Conservation (phyloP, 441 rosid species). For the Dalechampia spathulata region DNA sequence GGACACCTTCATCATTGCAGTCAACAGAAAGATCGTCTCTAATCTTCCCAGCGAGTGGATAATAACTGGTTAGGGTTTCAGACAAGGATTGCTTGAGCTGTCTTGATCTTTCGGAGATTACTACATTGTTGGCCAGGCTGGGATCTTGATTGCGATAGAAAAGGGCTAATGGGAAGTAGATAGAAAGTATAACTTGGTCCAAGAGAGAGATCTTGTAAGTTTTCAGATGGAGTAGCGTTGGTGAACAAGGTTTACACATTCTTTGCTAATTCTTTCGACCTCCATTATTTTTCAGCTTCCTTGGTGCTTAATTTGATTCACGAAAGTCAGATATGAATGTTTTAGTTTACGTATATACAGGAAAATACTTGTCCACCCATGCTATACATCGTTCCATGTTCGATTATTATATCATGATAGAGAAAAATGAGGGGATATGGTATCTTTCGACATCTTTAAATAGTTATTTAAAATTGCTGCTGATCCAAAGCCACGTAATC, state of each 20-base stretch:
- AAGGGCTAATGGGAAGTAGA: not conserved
- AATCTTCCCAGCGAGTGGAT: not conserved
- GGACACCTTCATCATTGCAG: not conserved
- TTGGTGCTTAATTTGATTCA: no score
- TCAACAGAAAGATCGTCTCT: not conserved
- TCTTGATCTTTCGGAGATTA: not conserved
- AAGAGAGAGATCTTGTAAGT: not conserved
- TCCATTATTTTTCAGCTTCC: not conserved
- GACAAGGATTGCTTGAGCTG: not conserved
- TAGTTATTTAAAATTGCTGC: no score
- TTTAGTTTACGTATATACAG: no score
- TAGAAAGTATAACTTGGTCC: not conserved
- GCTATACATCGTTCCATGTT: no score
- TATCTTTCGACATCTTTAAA: no score
- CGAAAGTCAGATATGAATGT: no score
- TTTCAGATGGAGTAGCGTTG: not conserved
- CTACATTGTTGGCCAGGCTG: not conserved
- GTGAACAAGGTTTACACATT: not conserved
- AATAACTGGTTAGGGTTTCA: not conserved
- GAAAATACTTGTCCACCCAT: no score
- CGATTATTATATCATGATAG: no score
- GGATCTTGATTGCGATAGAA: not conserved
- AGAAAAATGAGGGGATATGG: no score
- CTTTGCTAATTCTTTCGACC: not conserved
- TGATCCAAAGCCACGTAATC: no score